Base-by-base conservation (phyloP, 148 eudicot species). In the Amaranthus cruentus region DNA sequence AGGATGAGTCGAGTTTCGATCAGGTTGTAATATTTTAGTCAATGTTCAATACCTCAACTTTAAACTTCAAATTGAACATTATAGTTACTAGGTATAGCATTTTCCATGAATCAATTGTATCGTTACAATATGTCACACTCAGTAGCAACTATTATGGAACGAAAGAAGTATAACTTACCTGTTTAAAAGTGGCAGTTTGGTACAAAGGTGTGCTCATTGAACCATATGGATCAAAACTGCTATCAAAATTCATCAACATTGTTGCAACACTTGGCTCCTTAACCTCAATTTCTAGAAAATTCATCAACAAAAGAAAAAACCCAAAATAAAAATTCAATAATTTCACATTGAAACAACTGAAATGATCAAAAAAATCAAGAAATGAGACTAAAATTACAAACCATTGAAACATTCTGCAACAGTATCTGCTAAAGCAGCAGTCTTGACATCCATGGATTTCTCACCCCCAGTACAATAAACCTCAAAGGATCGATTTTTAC, bases 131-230 rank as follows among this genome's bases (percentile, higher is more conserved):
- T 18, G 18, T 18, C 18, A 18, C 18, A 18, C 18, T 18, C 18
- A 18, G 18, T 18, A 18, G 18, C 18, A 18, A 18, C 18, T 18
- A 18, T 18, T 18, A 18, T 18, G 18, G 18, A 18, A 18, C 18
- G 18, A 18, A 18, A 18, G 18, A 18, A 18, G 18, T 18, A 18
- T 18, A 69, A 74, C 75, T 76, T 81, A 79, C 99, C 90, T 92
- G 99, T 85, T 96, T 96, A 76, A 96, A 96, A 38, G 99, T 92
- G 68, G 99, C 93, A 21, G 99, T 96, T 68, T 96, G 99, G 62
- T 96, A 96, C 49, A 96, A 80, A 43, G 97, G 97, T 3, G 94
- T 88, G 77, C 97, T 92, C 88, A 90, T 71, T 2, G 99, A 86
- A 72, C 77, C 87, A 73, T 86, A 92, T 70, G 99, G 99, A 86